Evolutionary conservation across 1,284 basidiomycete species (phyloP).

Genomic region (Malassezia brasiliensis): DNA sequence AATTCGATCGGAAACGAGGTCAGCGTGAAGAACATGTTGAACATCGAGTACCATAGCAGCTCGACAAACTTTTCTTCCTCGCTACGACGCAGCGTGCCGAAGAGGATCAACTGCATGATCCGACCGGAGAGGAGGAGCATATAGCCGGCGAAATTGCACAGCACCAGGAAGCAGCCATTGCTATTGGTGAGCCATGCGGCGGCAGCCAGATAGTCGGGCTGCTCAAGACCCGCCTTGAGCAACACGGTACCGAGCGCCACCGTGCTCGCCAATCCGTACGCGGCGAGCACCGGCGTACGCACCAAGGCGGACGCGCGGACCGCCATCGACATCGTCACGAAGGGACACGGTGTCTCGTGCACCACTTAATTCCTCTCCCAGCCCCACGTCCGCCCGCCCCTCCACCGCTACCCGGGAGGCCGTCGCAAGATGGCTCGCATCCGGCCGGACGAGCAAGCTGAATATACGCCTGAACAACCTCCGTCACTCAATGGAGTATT

Average conservation of each 20-base stretch:
- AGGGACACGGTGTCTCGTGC: neutral
- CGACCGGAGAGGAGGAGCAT: slow-evolving; percentile 66
- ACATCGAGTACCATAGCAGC: neutral
- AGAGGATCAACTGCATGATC: slow-evolving; percentile 75
- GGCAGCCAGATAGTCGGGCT: slow-evolving; percentile 89
- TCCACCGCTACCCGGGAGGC: no score
- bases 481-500: slow-evolving; percentile 9
- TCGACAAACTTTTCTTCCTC: slow-evolving; percentile 62
- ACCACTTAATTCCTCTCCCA: neutral
- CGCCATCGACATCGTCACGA: neutral
- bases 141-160: slow-evolving; percentile 85
- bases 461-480: slow-evolving; percentile 6
- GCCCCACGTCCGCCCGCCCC: no score
- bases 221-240: slow-evolving; percentile 64
- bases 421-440: neutral
- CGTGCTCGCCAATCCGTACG: slow-evolving; percentile 31
- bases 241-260: slow-evolving; percentile 24
- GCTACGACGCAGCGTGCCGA: slow-evolving; percentile 73
- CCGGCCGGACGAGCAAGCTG: neutral
- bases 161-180: slow-evolving; percentile 54
- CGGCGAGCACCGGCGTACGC: slow-evolving; percentile 15
- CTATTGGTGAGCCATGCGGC: slow-evolving; percentile 84
- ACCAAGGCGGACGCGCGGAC: slow-evolving; percentile 5
- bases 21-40: slow-evolving; percentile 3
- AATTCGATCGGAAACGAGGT: neutral